Base-by-base conservation (phyloP, 306 rosid genomes). In the Astragalus membranaceus region DNA sequence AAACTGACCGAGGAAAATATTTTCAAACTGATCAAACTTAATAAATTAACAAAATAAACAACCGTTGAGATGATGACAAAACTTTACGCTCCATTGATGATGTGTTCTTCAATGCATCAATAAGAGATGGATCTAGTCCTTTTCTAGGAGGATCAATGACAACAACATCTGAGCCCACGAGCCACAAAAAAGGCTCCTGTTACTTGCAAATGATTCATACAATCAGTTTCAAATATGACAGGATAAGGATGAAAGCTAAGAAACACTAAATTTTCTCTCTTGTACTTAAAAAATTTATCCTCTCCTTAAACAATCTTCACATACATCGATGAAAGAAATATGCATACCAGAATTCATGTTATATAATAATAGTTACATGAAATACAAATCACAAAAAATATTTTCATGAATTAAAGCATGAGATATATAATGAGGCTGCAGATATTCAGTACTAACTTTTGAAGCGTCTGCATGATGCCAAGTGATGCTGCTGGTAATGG, bases 391-490 rank as follows among this genome's bases (percentile, higher is more conserved):
- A 23, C 6, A 49, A 64, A 39, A 14, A 55, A 17, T n/a, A 54
- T 47, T 74, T 46, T 66, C 51, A 7, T 7, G 59, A 59, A 72
- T 51, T 14, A 64, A 74, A 75, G 72, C 17, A 57, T 42, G 58
- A 54, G 56, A 61, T 57, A 60, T 42, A 72, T 70, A n/a, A 69
- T 32, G 33, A 61, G 61, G 67, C 79, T 75, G 60, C 70, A 73
- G 72, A 63, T 64, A 67, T 59, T 63, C 72, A 60, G 60, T 49
- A 75, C 67, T 52, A 77, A 88, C 98, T 81, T 76, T 90, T 17
- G 98, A 87, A 72, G 94, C 88, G 65, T 94, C 96, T 69, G 98
- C 98, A 57, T 84, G 86, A 76, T 94, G 92, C 98, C 98, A 94
- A 74, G 86, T 81, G 80, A 94, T 88, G 78, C 85, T 94, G 85